Evolutionary conservation across 192 early-diverging fungal genomes (phyloP), one percentile per base, ranked within the genome.

Genomic region (Gamsiella multidivaricata): DNA sequence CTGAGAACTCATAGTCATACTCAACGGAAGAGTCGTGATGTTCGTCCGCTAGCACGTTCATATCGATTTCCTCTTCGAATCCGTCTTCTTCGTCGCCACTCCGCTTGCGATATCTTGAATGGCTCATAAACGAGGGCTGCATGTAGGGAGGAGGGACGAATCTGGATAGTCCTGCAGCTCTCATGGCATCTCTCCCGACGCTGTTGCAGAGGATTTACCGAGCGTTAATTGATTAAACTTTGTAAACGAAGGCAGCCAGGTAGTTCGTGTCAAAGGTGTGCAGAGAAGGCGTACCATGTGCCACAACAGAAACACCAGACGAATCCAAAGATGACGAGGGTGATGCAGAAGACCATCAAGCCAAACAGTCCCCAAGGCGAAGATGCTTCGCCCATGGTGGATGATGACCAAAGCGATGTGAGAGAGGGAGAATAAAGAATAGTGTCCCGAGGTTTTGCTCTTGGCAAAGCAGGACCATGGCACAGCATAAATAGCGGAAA

Each of bases 261-360:
- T 46, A 46, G 45, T 5, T 12, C 25, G 36, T 57, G 37, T 12
- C 26, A 22, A 32, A 49, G 46, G 3, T 28, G 12, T 10, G 25
- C 15, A 10, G 14, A 45, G 10, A 20, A 28, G 23, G 1, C 0
- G 29, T 63, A 78, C 74, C 74, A 78, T 57, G 74, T 78, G 36
- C 74, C 74, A 69, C 74, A 78, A n/a, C 74, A 78, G 41, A 78
- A 23, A 29, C 74, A 78, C 74, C 74, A 78, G 23, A 69, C 66
- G 39, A 78, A 61, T 31, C 74, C 74, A 33, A 66, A 69, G 37
- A 78, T 42, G 22, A 61, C 8, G 1, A 69, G 25, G 26, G 61
- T 69, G 46, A 61, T 57, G 47, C 74, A 78, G 32, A 68, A 18
- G 18, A 64, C 58, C 52, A 78, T 63, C 0, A 78, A 55, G 61